Percentiles rank a stretch among this genome's conserved stretches.
Evolutionary conservation across 106 monocot species (phyloP).

Genomic region (Platanthera guangdongensis): DNA sequence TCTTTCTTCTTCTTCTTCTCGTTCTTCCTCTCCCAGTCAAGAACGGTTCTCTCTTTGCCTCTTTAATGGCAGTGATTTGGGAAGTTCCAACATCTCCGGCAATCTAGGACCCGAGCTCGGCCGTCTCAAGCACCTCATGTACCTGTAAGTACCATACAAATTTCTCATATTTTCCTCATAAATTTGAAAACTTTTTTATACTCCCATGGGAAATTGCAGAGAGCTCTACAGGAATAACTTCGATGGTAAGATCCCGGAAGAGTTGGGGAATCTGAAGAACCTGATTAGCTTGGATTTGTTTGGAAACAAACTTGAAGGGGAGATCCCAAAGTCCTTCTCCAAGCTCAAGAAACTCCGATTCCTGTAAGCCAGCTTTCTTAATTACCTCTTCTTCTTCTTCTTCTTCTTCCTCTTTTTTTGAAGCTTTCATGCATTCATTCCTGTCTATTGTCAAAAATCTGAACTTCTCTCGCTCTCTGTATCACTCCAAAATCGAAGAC

Average conservation of each 20-base stretch:
- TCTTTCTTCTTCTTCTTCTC: background rate
- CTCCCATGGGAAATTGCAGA: conserved; percentile 22
- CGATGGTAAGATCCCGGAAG: conserved; percentile 73
- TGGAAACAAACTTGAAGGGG: conserved; percentile 58
- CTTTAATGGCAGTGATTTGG: conserved; percentile 66
- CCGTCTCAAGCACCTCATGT: conserved; percentile 71
- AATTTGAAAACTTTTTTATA: background rate
- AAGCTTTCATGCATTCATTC: background rate
- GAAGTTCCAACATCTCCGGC: conserved; percentile 90
- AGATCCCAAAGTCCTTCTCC: conserved; percentile 74
- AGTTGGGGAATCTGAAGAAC: conserved; percentile 70
- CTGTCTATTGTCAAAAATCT: conserved; percentile 4
- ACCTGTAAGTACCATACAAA: conserved; percentile 35
- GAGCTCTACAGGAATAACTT: conserved; percentile 93
- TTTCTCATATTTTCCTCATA: background rate
- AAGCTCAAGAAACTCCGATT: conserved; percentile 82
- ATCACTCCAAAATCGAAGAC: conserved; percentile 20
- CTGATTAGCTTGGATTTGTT: conserved; percentile 92
- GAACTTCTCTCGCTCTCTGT: background rate
- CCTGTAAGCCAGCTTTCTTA: conserved; percentile 36
- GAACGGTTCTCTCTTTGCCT: conserved; percentile 1
- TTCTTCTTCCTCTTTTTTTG: background rate
- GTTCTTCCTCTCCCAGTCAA: background rate
- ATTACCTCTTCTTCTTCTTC: too few species aligned
- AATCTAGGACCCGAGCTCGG: conserved; percentile 72